phyloP scores from a whole-genome alignment of 257 asterid genomes.

The Ilex aquifolium region DNA sequence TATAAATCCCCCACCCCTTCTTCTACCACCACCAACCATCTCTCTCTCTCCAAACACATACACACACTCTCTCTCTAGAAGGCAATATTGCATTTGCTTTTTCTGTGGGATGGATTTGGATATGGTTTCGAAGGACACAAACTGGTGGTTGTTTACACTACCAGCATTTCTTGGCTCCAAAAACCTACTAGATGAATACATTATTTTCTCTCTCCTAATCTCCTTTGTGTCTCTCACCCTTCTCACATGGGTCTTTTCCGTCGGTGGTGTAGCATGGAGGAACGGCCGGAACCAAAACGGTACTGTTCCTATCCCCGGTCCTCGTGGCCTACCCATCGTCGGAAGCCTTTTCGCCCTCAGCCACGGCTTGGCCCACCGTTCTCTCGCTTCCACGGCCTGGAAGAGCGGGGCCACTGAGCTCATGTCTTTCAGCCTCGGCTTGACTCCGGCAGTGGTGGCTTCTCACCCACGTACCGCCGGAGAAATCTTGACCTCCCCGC shows the following conservation, averaged over 20 bases:
- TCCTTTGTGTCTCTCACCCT: conserved; percentile 17
- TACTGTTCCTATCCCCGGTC: conserved; percentile 40
- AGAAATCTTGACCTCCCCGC: conserved; percentile 48
- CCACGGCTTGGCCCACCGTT: conserved; percentile 58
- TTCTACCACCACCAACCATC: not conserved
- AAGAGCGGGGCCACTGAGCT: conserved; percentile 15
- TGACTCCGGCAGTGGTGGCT: conserved; percentile 43
- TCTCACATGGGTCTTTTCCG: conserved; percentile 36
- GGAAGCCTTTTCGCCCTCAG: conserved; percentile 57
- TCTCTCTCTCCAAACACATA: conserved; percentile 1
- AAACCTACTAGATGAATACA: conserved; percentile 7
- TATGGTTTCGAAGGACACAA: conserved; percentile 23
- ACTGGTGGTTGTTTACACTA: conserved; percentile 37
- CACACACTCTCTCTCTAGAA: no score
- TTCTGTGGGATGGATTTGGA: conserved; percentile 22
- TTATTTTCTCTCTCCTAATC: conserved; percentile 7
- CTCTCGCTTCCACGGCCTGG: conserved; percentile 41
- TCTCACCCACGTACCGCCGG: conserved; percentile 37
- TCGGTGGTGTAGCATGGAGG: conserved; percentile 50
- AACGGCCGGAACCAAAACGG: conserved; percentile 33
- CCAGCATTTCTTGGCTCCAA: conserved; percentile 38
- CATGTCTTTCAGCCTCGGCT: conserved; percentile 59
- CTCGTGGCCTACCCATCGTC: conserved; percentile 47
- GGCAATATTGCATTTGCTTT: no score
- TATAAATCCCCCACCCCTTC: conserved; percentile 20